A percentile compares a stretch with the other conserved stretches of the same genome.
phyloP scores from a whole-genome alignment of 768 basidiomycete genomes.

The Suillus discolor region DNA sequence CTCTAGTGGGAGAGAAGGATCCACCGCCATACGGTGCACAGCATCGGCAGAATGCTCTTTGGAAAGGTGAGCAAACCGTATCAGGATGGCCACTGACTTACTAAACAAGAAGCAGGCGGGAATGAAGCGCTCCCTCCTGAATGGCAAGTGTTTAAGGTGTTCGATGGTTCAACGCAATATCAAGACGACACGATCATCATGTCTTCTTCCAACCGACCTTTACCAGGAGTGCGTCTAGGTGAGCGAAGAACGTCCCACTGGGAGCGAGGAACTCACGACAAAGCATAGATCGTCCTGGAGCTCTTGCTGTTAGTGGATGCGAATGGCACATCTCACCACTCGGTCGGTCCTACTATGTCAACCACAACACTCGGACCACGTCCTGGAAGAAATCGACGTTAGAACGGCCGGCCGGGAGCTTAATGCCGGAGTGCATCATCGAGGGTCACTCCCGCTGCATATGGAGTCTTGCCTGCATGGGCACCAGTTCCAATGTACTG shows the following conservation, averaged over 20 bases:
- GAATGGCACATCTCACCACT: conserved; percentile 5
- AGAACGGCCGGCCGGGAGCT: not conserved
- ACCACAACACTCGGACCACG: not conserved
- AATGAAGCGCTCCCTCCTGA: not conserved
- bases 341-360: conserved; percentile 1
- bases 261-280: not conserved
- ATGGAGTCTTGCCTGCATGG: not conserved
- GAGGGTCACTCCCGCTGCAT: not conserved
- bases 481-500: not conserved
- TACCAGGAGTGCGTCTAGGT: not conserved
- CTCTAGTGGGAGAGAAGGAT: not conserved
- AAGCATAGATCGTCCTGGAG: not conserved
- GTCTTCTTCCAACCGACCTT: not conserved
- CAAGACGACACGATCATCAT: not conserved
- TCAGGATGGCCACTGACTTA: not conserved
- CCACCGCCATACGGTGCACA: conserved; percentile 1
- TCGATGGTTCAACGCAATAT: not conserved
- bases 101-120: not conserved
- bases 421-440: not conserved
- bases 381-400: not conserved
- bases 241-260: not conserved
- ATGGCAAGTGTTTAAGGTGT: not conserved
- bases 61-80: not conserved
- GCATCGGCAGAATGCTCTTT: not conserved
- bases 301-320: not conserved